Evolutionary conservation across 805 yeast species (phyloP).

Genomic region (Candida awuae): DNA sequence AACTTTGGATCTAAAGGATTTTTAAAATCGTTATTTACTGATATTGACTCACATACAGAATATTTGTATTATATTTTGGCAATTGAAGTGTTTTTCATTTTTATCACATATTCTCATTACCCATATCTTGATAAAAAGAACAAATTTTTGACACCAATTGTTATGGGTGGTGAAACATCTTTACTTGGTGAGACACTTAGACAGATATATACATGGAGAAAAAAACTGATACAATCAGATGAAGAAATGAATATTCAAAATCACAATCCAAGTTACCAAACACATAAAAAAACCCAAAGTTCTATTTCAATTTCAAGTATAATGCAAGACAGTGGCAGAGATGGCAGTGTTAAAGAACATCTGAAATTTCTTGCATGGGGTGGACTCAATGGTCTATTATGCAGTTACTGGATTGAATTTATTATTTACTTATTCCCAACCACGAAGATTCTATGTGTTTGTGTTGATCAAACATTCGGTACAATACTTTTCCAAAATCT

Average conservation of each 20-base stretch:
- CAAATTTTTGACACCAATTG: conserved; percentile 12
- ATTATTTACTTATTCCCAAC: conserved; percentile 32
- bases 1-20: too few relatives aligned
- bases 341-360: conserved; percentile 25
- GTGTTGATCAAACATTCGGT: conserved; percentile 49
- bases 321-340: too few relatives aligned
- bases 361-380: conserved; percentile 56
- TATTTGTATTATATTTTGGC: conserved; percentile 8
- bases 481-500: conserved; percentile 46
- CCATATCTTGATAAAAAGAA: conserved; percentile 11
- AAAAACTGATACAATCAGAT: not conserved
- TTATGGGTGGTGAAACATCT: conserved; percentile 14
- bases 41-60: conserved; percentile 8
- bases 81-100: conserved; percentile 12
- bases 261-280: too few relatives aligned
- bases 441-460: conserved; percentile 31
- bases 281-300: too few relatives aligned
- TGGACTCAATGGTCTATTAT: conserved; percentile 45
- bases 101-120: conserved; percentile 13
- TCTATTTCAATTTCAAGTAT: too few relatives aligned
- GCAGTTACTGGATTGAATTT: conserved; percentile 46
- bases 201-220: conserved; percentile 5
- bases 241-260: not conserved
- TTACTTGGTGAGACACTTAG: conserved; percentile 12
- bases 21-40: not conserved